Evolutionary conservation across 1,284 basidiomycete genomes (phyloP), one percentile per base, ranked within the genome.

Genomic region (Earliella scabrosa): DNA sequence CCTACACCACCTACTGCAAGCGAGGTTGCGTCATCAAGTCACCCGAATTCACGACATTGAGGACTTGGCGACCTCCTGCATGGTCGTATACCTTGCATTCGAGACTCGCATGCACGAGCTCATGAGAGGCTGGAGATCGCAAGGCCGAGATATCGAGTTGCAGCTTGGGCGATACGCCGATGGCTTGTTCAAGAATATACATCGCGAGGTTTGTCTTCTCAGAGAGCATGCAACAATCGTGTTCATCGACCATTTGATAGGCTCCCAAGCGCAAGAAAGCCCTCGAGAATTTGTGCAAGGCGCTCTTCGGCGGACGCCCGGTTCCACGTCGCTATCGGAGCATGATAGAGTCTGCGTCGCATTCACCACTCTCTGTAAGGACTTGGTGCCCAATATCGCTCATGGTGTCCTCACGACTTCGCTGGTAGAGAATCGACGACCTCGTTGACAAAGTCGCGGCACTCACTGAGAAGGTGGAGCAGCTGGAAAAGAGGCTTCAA

Each of bases 111-210:
- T 61, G 53, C 43, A 52, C 11, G 53, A 58, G 8, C 50, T 61
- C 9, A 40, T 61, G 13, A 29, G 59, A 2, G 47, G 56, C 32
- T 61, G 59, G 59, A 52, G 59, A 4, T 56, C 43, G 9, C 56
- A 61, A 32, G 53, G 59, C 21, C 56, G 48, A n/a, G 53, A 61
- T 34, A 48, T 61, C 27, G 36, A 43, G 21, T 40, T 50, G 50
- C 59, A 61, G 47, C 32, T 61, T n/a, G 60, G 46, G 7, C 56
- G 60, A 0, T 61, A 53, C 18, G 56, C 56, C 6, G 60, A 58
- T 21, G 56, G 60, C 5, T 32, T 61, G 14, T 58, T 58, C 56
- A 45, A 41, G 20, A 55, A 56, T 21, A 48, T 47, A 14, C 47
- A 58, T n/a, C 47, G 27, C 32, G 34, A 51, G 47, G 49, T 52